Base-by-base conservation (phyloP, 1,284 basidiomycete genomes). In the Leccinum insolens region DNA sequence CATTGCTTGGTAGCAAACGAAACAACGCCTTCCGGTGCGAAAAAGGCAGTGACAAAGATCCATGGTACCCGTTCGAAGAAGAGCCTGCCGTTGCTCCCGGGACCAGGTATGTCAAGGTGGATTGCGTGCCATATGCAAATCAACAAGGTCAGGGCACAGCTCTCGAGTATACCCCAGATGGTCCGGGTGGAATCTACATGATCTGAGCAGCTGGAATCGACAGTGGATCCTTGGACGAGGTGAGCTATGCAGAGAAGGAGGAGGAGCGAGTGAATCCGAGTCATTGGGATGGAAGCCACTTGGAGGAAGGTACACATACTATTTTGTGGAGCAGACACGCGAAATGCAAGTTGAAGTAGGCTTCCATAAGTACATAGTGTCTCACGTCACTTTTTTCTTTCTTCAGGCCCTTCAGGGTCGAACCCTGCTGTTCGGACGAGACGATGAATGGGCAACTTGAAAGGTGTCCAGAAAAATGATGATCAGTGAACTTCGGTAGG, bases 141-240 rank as follows among this genome's bases (percentile, higher is more conserved):
- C 31, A 31, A 31, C 31, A 31, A 31, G 31, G 31, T 31, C 31
- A 31, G 8, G 31, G 31, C 31, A 31, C 31, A 31, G 31, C 31
- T 31, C 8, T 31, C 31, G 8, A 31, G 31, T 14, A 68, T 69
- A 8, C 31, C n/a, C 68, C 68, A 66, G 15, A 68, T 61, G 3
- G 25, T 25, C 25, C 63, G 68, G 2, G 46, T 4, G 15, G 41
- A 12, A 11, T 15, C 58, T 22, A 55, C 31, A 3, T 34, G 6
- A 2, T 37, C 67, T 5, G 57, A 20, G n/a, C 28, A 61, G 41
- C 12, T 65, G 6, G 55, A 31, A 20, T 68, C 6, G 17, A 25
- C 12, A 15, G 49, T 9, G 7, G 39, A 14, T 14, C 25, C 67
- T 11, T 25, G 61, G 7, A 44, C 34, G 5, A 68, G 7, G 25